Evolutionary conservation across 2,329 filamentous ascomycete species (phyloP).

Genomic region (Biscogniauxia mediterranea): DNA sequence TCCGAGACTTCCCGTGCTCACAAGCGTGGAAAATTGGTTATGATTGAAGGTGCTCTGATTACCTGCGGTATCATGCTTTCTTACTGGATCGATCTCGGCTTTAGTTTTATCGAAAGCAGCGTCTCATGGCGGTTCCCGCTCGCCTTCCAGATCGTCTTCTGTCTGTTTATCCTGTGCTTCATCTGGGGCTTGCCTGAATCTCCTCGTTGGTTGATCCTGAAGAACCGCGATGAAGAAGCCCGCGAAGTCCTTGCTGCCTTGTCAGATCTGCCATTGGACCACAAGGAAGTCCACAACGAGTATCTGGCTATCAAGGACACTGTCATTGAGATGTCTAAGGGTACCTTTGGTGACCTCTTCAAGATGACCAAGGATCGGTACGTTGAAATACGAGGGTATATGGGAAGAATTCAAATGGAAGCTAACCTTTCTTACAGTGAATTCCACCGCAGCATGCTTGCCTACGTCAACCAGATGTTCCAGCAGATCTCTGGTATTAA

Average conservation of each 20-base stretch:
- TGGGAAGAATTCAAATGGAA: not conserved
- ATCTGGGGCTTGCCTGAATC: constrained; percentile 54
- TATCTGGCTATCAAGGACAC: constrained; percentile 54
- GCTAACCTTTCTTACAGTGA: constrained; percentile 33
- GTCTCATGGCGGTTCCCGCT: constrained; percentile 61
- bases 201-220: constrained; percentile 45
- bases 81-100: constrained; percentile 61
- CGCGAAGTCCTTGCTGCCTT: constrained; percentile 42
- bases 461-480: constrained; percentile 58
- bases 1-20: constrained; percentile 57
- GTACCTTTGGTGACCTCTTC: constrained; percentile 56
- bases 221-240: constrained; percentile 44
- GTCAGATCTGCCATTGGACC: constrained; percentile 40
- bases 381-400: constrained; percentile 1
- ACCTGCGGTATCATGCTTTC: constrained; percentile 56
- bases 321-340: constrained; percentile 60
- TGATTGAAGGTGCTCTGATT: constrained; percentile 59
- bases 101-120: constrained; percentile 50
- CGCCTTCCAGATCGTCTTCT: constrained; percentile 57
- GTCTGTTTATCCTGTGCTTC: constrained; percentile 53
- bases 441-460: constrained; percentile 53
- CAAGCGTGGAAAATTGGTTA: constrained; percentile 59
- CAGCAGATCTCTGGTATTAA: constrained; percentile 48
- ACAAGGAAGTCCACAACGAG: constrained; percentile 55
- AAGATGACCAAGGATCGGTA: constrained; percentile 53